Conservation (phyloP, 2,329 filamentous ascomycete genomes). For the Hortaea werneckii region DNA sequence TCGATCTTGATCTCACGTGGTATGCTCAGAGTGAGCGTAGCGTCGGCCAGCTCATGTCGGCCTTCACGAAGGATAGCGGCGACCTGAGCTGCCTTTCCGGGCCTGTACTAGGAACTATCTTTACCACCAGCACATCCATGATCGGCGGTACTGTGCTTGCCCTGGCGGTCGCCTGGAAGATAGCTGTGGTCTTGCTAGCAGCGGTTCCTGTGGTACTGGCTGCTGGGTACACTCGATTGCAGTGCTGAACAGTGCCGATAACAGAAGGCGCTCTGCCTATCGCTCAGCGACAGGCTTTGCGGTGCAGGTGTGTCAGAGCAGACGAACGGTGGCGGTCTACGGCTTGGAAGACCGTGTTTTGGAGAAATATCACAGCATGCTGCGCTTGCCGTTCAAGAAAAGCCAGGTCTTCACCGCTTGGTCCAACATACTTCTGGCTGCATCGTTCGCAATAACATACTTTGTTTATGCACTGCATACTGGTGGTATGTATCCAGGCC, state of each 20-base stretch:
- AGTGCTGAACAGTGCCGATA: conserved; percentile 49
- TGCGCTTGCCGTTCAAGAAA: conserved; percentile 31
- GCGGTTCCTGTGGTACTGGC: conserved; percentile 40
- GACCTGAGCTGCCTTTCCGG: conserved; percentile 40
- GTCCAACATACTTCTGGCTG: conserved; percentile 34
- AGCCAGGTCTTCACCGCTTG: conserved; percentile 30
- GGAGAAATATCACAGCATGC: conserved; percentile 26
- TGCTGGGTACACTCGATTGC: conserved; percentile 37
- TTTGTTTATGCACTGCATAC: conserved; percentile 40
- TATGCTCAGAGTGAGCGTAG: conserved; percentile 32
- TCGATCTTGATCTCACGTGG: conserved; percentile 46
- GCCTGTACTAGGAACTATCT: conserved; percentile 41
- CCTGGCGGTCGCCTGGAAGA: conserved; percentile 41
- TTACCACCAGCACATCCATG: conserved; percentile 38
- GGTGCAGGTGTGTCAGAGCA: conserved; percentile 56
- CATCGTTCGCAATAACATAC: conserved; percentile 36
- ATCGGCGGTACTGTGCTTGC: conserved; percentile 39
- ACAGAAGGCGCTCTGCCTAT: conserved; percentile 55
- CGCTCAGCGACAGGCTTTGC: conserved; percentile 53
- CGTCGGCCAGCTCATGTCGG: conserved; percentile 35
- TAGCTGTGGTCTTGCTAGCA: conserved; percentile 40
- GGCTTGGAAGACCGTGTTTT: conserved; percentile 32
- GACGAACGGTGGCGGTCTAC: conserved; percentile 47
- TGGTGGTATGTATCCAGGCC: conserved; percentile 30
- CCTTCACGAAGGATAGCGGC: conserved; percentile 39